Evolutionary conservation across 768 basidiomycete genomes (phyloP).

Genomic region (Suillus subaureus): DNA sequence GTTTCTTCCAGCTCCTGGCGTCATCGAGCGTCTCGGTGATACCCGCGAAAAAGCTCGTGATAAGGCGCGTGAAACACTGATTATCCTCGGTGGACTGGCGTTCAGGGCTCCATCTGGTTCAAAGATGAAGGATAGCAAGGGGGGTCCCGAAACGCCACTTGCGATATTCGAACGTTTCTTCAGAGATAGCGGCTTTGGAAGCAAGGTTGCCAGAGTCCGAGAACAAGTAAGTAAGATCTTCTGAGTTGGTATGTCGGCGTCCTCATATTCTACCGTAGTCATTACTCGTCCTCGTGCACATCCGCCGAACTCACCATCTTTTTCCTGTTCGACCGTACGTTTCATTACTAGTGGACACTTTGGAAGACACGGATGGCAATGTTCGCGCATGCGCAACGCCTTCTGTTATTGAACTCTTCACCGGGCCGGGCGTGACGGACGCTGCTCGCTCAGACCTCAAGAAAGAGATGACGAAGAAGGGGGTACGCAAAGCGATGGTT

Average conservation of each 20-base stretch:
- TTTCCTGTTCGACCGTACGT: constrained; percentile 87
- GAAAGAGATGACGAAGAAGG: constrained; percentile 85
- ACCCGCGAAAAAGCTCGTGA: constrained; percentile 66
- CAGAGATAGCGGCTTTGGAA: constrained; percentile 70
- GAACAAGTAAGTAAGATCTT: constrained; percentile 69
- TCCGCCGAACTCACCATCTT: constrained; percentile 68
- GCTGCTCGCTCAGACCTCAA: constrained; percentile 92
- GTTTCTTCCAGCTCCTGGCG: constrained; percentile 74
- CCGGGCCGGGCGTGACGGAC: constrained; percentile 79
- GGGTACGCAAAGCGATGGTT: constrained; percentile 84
- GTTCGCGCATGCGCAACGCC: constrained; percentile 86
- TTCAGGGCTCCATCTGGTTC: constrained; percentile 57
- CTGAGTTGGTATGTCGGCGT: background rate
- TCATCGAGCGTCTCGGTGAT: constrained; percentile 85
- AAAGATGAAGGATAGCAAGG: constrained; percentile 56
- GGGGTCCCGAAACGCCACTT: constrained; percentile 68
- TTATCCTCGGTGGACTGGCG: constrained; percentile 71
- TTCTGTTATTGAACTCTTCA: constrained; percentile 83
- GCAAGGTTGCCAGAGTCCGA: constrained; percentile 84
- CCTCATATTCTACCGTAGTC: constrained; percentile 38
- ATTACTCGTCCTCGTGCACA: constrained; percentile 68
- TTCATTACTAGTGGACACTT: constrained; percentile 72
- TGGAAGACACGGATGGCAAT: constrained; percentile 89
- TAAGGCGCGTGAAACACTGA: constrained; percentile 77
- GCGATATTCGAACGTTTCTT: constrained; percentile 71